These are phyloP conservation scores for Ogataea henricii DNA, from an alignment of 805 yeast species.

Conservation along the genomic window DNA sequence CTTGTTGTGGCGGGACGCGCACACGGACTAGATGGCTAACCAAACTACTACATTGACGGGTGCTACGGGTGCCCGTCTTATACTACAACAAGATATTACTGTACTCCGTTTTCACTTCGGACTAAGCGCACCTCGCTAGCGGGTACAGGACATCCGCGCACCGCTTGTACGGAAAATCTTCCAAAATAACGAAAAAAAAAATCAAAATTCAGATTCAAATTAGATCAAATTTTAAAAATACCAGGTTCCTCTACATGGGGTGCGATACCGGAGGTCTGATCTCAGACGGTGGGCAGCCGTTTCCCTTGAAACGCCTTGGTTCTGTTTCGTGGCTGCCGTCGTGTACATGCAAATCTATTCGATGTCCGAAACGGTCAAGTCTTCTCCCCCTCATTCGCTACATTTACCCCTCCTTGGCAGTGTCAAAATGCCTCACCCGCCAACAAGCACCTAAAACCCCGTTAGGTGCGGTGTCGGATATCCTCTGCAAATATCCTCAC, in stretches of 20 bases:
- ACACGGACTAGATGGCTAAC: no score
- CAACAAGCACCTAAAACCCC: not conserved
- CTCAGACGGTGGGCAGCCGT: no score
- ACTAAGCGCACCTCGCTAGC: not conserved
- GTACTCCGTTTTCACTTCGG: constrained; percentile 1
- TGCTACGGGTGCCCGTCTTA: no score
- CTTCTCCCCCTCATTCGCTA: not conserved
- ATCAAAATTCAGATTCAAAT: not conserved
- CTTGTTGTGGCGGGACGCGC: no score
- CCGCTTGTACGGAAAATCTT: not conserved
- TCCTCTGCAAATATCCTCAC: not conserved
- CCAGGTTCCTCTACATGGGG: not conserved
- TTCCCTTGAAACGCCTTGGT: no score
- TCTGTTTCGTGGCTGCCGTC: not conserved
- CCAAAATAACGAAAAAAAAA: not conserved
- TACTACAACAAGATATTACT: not conserved
- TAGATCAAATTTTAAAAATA: not conserved
- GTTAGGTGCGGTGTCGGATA: not conserved
- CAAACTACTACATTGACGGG: not conserved
- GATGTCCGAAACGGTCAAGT: constrained; percentile 1
- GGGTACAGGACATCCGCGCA: not conserved
- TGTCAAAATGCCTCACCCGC: constrained; percentile 2
- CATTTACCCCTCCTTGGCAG: not conserved
- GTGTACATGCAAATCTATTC: not conserved
- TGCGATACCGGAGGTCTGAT: not conserved